phyloP scores from a whole-genome alignment of 1,284 basidiomycete species.

The Athelia sp. region DNA sequence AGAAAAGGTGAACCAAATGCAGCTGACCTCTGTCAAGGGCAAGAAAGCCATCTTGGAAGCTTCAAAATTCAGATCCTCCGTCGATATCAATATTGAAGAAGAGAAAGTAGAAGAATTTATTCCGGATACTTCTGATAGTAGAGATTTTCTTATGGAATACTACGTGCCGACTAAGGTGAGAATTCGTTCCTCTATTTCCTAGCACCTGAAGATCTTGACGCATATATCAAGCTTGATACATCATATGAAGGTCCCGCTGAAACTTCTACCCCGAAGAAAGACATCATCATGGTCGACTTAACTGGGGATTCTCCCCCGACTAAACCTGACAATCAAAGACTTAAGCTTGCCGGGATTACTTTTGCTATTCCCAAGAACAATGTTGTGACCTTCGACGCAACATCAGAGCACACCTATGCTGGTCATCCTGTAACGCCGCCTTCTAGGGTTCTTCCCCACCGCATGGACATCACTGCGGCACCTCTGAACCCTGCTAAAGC shows the following conservation, averaged over 20 bases:
- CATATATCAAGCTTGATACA: not conserved
- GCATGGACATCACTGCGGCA: no score
- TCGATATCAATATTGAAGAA: no score
- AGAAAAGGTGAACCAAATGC: no score
- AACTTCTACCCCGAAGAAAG: not conserved
- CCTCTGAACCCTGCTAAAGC: not conserved
- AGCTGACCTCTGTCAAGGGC: not conserved
- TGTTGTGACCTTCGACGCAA: not conserved
- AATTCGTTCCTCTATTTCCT: not conserved
- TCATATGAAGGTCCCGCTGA: not conserved
- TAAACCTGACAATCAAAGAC: conserved; percentile 13
- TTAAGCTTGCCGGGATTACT: no score
- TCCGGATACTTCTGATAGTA: not conserved
- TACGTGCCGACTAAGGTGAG: not conserved
- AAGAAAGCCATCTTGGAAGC: not conserved
- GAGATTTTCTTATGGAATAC: not conserved
- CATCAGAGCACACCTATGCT: not conserved
- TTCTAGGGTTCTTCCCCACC: not conserved
- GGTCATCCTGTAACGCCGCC: not conserved
- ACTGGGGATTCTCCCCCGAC: conserved; percentile 4
- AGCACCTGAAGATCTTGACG: not conserved
- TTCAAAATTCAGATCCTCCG: not conserved
- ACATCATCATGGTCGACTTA: conserved; percentile 1
- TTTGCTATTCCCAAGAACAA: no score
- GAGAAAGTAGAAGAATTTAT: no score